Evolutionary conservation across 2,329 filamentous ascomycete species (phyloP), one percentile per base, ranked within the genome.

Genomic region (Colletotrichum sp.): DNA sequence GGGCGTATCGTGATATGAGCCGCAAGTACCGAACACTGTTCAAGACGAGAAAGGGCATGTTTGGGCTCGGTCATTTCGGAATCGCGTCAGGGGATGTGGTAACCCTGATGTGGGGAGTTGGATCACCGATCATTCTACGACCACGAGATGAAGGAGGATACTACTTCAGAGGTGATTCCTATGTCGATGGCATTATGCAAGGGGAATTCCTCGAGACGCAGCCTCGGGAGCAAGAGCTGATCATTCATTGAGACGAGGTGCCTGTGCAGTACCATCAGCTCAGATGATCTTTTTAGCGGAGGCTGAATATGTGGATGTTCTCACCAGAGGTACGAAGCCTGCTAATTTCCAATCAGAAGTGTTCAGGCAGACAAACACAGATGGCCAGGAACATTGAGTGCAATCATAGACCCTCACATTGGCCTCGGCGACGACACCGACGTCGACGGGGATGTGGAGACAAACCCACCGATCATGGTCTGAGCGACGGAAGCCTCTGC

Each of bases 1-100:
- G 3, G 3, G 55, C 6, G 9, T 13, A 18, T 12, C 2, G 6
- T 34, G 1, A 1, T 0, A 2, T 49, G 0, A 30, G 10, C 6
- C 18, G 6, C 4, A 0, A 8, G 0, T n/a, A 7, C 0, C 6
- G 55, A 18, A 59, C 55, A 3, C 26, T 10, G 4, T 59, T 28
- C 15, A 59, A 59, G 8, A 28, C 55, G 55, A 59, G 15, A 8
- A 34, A 63, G 0, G 18, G 30, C 18, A 34, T 63, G 59, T 21
- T 63, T 15, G 59, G 59, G 26, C n/a, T 34, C 9, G 59, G 59
- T 7, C 59, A 63, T 0, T 7, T 24, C 7, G 59, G n/a, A 0
- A 3, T 36, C n/a, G 59, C 18, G 12, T 4, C 30, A 0, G 59
- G 30, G 16, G 59, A 63, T 34, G 4, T 63, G 16, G 30, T 63